phyloP scores from a whole-genome alignment of 192 early-diverging fungal species.

The Coemansia sp. region DNA sequence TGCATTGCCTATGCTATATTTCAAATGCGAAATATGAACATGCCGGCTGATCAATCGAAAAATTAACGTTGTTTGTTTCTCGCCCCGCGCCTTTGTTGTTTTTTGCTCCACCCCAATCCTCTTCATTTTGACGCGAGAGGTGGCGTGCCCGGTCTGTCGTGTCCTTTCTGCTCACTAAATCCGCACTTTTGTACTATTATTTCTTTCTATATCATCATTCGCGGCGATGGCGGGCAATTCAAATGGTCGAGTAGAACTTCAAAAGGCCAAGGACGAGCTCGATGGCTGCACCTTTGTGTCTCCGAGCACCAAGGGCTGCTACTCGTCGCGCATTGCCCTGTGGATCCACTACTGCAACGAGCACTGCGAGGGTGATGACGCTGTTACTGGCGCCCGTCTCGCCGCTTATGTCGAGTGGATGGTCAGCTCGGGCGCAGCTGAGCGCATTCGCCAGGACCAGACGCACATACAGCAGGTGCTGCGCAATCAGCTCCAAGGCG shows the following conservation, averaged over 20 bases:
- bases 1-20: background rate
- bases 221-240: no score
- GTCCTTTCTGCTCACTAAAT: background rate
- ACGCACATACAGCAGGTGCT: conserved; percentile 54
- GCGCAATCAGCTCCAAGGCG: conserved; percentile 57
- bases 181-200: background rate
- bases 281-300: conserved; percentile 41
- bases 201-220: background rate
- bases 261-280: conserved; percentile 46
- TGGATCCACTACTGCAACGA: conserved; percentile 53
- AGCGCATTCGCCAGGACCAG: conserved; percentile 49
- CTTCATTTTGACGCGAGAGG: no score
- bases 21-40: no score
- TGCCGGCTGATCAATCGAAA: no score
- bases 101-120: no score
- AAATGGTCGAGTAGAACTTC: conserved; percentile 36
- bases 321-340: conserved; percentile 53
- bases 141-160: no score
- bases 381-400: conserved; percentile 36
- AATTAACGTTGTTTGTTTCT: no score
- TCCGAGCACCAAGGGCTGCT: conserved; percentile 53
- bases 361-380: conserved; percentile 29
- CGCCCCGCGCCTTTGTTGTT: no score
- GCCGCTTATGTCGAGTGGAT: conserved; percentile 54
- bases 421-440: conserved; percentile 51